Evolutionary conservation across 78 protist genomes (phyloP), one percentile per base, ranked within the genome.

Genomic region (Creolimax fragrantissima): DNA sequence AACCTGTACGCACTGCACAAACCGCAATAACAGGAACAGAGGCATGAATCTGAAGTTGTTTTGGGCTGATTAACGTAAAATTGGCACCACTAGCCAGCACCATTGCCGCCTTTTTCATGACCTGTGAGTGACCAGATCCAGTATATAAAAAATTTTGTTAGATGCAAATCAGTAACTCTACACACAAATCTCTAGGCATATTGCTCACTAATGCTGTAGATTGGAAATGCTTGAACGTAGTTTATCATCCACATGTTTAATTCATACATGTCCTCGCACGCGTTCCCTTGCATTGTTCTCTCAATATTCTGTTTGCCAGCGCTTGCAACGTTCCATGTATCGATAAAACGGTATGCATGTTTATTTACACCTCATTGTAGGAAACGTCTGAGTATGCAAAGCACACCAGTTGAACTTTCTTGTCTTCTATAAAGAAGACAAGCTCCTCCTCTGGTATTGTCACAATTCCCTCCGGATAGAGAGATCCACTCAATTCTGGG

Each of bases 301-400:
- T n/a, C n/a, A n/a, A n/a, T n/a, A n/a, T n/a, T n/a, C n/a, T n/a
- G n/a, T n/a, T n/a, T n/a, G n/a, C n/a, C n/a, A n/a, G n/a, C n/a
- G n/a, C n/a, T n/a, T n/a, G n/a, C n/a, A n/a, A n/a, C n/a, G n/a
- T n/a, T n/a, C n/a, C n/a, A n/a, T n/a, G n/a, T n/a, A n/a, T n/a
- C n/a, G n/a, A n/a, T n/a, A n/a, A n/a, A n/a, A n/a, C n/a, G n/a
- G n/a, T 58, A 74, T 43, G 4, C 84, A 35, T 36, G 17, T 6
- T 43, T 42, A 3, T 45, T 85, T 44, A 44, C 6, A 92, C 93
- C 3, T 7, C 32, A 35, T 11, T 81, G 93, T 92, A 24, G 86
- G 5, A 32, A 35, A 92, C 24, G 84, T 92, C 93, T 4, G 93
- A 92, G 91, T 92, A 92, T n/a, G 93, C 89, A 41, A 92, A 35